A percentile compares a stretch with the other conserved stretches of the same genome.
Evolutionary conservation across 192 early-diverging fungal genomes (phyloP).

Genomic region (Thamnidium elegans): DNA sequence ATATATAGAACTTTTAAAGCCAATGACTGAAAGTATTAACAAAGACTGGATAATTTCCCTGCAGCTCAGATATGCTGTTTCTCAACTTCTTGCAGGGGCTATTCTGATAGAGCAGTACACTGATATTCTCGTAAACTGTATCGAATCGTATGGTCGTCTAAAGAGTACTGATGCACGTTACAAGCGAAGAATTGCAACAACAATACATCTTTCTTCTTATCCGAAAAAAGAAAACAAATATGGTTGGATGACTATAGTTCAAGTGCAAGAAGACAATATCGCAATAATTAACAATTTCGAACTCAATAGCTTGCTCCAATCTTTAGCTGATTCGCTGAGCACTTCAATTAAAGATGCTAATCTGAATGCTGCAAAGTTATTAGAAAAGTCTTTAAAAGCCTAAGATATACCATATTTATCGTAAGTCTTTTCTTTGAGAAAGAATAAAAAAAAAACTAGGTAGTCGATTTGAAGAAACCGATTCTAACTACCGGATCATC

Average conservation of each 20-base stretch:
- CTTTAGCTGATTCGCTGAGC: no score
- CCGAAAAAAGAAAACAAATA: conserved; percentile 6
- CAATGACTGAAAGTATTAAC: conserved; percentile 1
- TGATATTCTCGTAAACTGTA: not conserved
- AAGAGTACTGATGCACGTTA: conserved; percentile 9
- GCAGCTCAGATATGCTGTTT: not conserved
- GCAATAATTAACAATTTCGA: no score
- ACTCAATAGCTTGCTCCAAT: no score
- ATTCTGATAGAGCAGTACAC: not conserved
- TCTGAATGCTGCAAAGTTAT: no score
- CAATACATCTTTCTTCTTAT: conserved; percentile 6
- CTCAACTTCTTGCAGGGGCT: conserved; percentile 5
- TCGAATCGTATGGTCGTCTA: conserved; percentile 4
- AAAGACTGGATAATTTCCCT: conserved; percentile 1
- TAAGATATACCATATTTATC: no score
- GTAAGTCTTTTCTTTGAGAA: no score
- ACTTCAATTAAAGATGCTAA: no score
- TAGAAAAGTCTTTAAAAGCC: no score
- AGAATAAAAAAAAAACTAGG: no score
- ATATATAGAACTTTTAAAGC: conserved; percentile 4
- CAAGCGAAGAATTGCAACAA: conserved; percentile 1
- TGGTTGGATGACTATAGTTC: not conserved
- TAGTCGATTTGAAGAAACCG: no score
- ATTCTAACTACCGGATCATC: no score
- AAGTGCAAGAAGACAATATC: conserved; percentile 4